Base-by-base conservation (phyloP, 2,329 filamentous ascomycete species). In the Huntiella omanensis region DNA sequence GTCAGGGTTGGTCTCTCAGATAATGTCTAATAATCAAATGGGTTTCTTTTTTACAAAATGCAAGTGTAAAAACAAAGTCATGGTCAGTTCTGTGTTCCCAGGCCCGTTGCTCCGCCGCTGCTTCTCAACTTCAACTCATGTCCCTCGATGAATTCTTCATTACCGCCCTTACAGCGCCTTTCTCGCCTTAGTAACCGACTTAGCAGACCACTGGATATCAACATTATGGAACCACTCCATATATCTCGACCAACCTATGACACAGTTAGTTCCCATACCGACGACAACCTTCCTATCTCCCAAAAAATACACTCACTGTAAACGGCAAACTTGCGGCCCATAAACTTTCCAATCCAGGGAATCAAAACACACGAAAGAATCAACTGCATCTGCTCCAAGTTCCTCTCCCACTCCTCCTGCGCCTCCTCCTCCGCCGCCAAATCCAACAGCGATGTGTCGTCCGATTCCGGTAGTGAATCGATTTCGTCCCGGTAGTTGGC, bases 181-280 rank as follows among this genome's bases (percentile, higher is more conserved):
- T 1, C 68, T 65, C n/a, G 65, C 70, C 56, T 72, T 75, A 62
- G 81, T 83, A 0, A 66, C 59, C 51, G 65, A 69, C 57, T 79
- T 77, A 59, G 69, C 79, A 48, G 75, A 75, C 63, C 69, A 71
- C 52, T 61, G 62, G 38, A 94, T 69, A 51, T 92, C 80, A 47
- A 93, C 80, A 50, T 71, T 62, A 59, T 94, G 91, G 61, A 83
- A 80, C 87, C 86, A 96, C 60, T 85, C 76, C 87, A 95, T 95
- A 59, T 86, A 92, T 56, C 80, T 78, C 16, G 48, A 80, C 87
- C 88, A 95, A 54, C 85, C 87, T 94, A 54, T 34, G 10, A 13
- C 15, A 5, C 12, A 8, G 11, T 49, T 55, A 40, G 8, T 6
- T 46, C 17, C 17, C 13, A 42, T 17, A 1, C 8, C 7, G 16